phyloP scores from a whole-genome alignment of 371 early-diverging fungal species.

The Syncephalastrum sp. region DNA sequence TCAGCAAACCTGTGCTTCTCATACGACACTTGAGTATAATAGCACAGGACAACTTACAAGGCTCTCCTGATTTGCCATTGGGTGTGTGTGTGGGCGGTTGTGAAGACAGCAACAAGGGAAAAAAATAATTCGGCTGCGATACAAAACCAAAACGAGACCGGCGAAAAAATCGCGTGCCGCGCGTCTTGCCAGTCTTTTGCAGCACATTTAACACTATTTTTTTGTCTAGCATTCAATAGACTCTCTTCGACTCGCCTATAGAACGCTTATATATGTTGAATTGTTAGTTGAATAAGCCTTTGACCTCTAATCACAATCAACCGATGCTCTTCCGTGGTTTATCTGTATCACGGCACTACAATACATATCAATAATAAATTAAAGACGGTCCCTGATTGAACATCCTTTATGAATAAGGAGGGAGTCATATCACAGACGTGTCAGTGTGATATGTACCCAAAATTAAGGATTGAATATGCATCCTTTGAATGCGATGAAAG shows the following conservation, averaged over 20 bases:
- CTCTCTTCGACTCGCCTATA: not conserved
- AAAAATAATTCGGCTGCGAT: conserved; percentile 3
- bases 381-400: no score
- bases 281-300: not conserved
- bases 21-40: not conserved
- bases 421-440: no score
- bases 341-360: no score
- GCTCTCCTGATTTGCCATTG: not conserved
- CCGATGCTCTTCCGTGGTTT: no score
- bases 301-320: not conserved
- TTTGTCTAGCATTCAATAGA: not conserved
- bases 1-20: no score
- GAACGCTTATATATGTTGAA: not conserved
- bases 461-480: no score
- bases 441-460: no score
- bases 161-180: not conserved
- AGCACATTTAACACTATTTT: not conserved
- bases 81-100: not conserved
- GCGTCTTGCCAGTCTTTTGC: not conserved
- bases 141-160: conserved; percentile 4
- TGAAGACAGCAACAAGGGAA: conserved; percentile 1
- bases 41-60: not conserved
- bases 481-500: no score
- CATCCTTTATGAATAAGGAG: no score
- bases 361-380: no score